phyloP scores from a whole-genome alignment of 176 grass and related monocot genomes.

The Aegilops bicornis region DNA sequence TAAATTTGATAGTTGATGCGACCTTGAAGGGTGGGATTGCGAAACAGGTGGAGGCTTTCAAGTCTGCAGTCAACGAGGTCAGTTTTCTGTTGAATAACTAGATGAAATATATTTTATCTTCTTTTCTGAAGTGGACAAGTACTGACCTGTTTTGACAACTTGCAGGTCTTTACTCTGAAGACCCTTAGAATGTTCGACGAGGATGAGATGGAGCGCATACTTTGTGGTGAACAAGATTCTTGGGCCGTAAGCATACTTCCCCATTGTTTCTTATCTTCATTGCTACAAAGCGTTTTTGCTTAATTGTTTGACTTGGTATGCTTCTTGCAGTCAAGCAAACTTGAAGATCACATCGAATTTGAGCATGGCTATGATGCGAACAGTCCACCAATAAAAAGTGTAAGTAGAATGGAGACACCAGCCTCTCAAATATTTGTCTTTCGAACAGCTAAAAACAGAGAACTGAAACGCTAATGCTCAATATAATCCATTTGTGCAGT shows the following conservation, averaged over 20 bases:
- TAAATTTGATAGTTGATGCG: slow-evolving; percentile 51
- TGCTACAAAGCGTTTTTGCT: neutral
- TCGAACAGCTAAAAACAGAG: neutral
- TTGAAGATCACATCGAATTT: slow-evolving; percentile 60
- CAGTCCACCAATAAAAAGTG: slow-evolving; percentile 40
- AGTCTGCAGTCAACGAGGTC: slow-evolving; percentile 63
- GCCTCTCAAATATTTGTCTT: neutral
- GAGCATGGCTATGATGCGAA: slow-evolving; percentile 50
- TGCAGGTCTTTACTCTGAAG: slow-evolving; percentile 53
- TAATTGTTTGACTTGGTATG: slow-evolving; percentile 20
- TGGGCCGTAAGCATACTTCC: slow-evolving; percentile 55
- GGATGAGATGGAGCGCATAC: slow-evolving; percentile 64
- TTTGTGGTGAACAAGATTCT: slow-evolving; percentile 64
- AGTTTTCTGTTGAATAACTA: neutral
- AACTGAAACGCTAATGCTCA: neutral
- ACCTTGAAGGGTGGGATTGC: slow-evolving; percentile 50
- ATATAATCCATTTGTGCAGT: slow-evolving; percentile 35
- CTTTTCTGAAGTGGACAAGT: neutral
- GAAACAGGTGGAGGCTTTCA: slow-evolving; percentile 56
- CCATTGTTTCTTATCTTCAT: neutral
- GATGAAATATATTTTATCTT: neutral
- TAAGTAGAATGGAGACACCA: slow-evolving; percentile 28
- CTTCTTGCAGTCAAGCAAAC: slow-evolving; percentile 44
- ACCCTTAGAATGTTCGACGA: slow-evolving; percentile 55
- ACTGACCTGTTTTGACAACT: neutral